Conservation (phyloP, 306 rosid genomes). For the Prunus salicina region DNA sequence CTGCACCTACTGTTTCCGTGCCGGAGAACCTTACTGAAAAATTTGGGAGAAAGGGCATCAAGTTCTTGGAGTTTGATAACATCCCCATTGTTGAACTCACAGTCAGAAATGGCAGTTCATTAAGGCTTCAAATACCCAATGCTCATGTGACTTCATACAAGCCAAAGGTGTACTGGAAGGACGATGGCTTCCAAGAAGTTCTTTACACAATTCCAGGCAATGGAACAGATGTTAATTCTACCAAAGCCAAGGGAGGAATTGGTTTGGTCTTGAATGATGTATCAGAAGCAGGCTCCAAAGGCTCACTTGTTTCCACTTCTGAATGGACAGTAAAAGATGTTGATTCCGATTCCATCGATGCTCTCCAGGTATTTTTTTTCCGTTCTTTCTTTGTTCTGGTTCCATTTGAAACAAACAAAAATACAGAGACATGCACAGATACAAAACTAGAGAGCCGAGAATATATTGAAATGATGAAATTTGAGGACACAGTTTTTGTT, state of each 20-base stretch:
- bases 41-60: conserved; percentile 76
- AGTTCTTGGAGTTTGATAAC: conserved; percentile 55
- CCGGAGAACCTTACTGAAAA: conserved; percentile 61
- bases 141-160: conserved; percentile 88
- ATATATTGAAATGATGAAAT: too few species aligned
- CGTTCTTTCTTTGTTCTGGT: too few species aligned
- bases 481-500: too few species aligned
- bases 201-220: conserved; percentile 60
- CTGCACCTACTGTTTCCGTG: conserved; percentile 30
- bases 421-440: too few species aligned
- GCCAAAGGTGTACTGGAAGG: conserved; percentile 89
- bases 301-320: conserved; percentile 36
- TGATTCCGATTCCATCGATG: conserved; percentile 87
- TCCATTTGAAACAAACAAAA: neutral
- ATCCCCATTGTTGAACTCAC: conserved; percentile 65
- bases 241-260: conserved; percentile 63
- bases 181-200: conserved; percentile 80
- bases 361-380: conserved; percentile 62
- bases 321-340: conserved; percentile 80
- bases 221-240: conserved; percentile 30
- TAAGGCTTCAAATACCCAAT: conserved; percentile 75
- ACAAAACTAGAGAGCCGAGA: too few species aligned
- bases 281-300: conserved; percentile 45
- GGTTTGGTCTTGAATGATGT: conserved; percentile 73
- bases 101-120: conserved; percentile 84